phyloP scores from a whole-genome alignment of 805 yeast genomes.

The Metschnikowia peoriensis region DNA sequence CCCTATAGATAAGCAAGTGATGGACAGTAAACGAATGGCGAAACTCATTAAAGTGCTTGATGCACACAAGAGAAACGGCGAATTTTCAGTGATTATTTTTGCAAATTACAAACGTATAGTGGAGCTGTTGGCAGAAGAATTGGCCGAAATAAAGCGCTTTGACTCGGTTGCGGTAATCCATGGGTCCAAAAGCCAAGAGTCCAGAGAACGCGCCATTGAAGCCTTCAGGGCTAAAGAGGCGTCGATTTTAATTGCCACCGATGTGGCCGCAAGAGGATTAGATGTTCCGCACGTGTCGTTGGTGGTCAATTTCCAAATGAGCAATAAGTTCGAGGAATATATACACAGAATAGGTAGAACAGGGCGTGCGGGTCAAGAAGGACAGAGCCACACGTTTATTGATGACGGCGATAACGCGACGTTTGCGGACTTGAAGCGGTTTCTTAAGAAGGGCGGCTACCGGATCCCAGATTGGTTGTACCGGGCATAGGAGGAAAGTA shows the following conservation, averaged over 20 bases:
- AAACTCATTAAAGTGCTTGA: slow-evolving; percentile 39
- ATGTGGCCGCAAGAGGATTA: slow-evolving; percentile 94
- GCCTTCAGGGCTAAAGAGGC: slow-evolving; percentile 54
- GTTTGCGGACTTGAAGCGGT: slow-evolving; percentile 49
- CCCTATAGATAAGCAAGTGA: slow-evolving; percentile 33
- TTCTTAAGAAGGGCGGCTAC: slow-evolving; percentile 39
- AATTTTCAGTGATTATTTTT: slow-evolving; percentile 62
- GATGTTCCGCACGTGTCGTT: slow-evolving; percentile 85
- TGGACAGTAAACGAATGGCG: slow-evolving; percentile 38
- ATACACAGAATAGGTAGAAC: slow-evolving; percentile 95
- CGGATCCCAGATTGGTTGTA: slow-evolving; percentile 30
- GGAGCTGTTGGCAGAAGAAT: slow-evolving; percentile 57
- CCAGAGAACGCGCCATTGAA: slow-evolving; percentile 74
- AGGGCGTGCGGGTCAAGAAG: slow-evolving; percentile 87
- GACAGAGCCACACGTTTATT: slow-evolving; percentile 73
- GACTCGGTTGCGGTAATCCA: slow-evolving; percentile 62
- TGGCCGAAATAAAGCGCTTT: slow-evolving; percentile 38
- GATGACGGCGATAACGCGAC: slow-evolving; percentile 54
- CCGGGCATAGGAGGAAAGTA: neutral
- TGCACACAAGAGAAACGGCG: slow-evolving; percentile 40
- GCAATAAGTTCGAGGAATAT: slow-evolving; percentile 74
- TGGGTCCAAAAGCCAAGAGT: slow-evolving; percentile 83
- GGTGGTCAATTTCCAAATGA: slow-evolving; percentile 85
- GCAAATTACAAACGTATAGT: slow-evolving; percentile 75
- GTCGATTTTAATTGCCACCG: slow-evolving; percentile 81